A percentile compares a stretch with the other conserved stretches of the same genome.
Evolutionary conservation across 768 basidiomycete species (phyloP).

Genomic region (Lactarius sanguifluus): DNA sequence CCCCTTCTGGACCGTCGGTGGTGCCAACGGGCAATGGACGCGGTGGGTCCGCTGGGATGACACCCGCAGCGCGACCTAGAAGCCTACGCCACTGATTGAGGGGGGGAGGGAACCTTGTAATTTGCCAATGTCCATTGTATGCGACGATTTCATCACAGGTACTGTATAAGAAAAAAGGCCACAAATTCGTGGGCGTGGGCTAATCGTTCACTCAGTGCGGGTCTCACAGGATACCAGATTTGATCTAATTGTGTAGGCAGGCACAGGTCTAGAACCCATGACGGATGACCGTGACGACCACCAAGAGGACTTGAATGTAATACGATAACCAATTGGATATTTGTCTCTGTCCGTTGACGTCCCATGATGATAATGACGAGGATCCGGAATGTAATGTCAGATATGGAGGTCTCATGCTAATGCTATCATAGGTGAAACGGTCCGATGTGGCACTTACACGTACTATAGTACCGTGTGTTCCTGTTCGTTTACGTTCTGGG

Average conservation of each 20-base stretch:
- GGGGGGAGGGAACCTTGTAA: neutral
- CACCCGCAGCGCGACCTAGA: constrained; percentile 22
- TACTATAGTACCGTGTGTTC: neutral
- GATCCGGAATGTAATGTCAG: neutral
- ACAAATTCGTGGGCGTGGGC: neutral
- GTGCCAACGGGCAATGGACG: constrained; percentile 3
- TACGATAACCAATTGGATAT: neutral
- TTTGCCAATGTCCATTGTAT: neutral
- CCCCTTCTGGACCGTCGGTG: constrained; percentile 15
- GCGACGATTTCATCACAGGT: constrained; percentile 1
- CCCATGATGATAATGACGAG: neutral
- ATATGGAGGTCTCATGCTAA: neutral
- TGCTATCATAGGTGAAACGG: neutral
- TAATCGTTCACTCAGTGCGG: neutral
- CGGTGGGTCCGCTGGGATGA: constrained; percentile 26
- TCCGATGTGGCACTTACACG: neutral
- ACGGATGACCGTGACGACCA: neutral
- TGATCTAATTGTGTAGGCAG: neutral
- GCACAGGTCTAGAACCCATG: neutral
- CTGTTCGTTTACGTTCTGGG: neutral
- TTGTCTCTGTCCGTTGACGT: neutral
- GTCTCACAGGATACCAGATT: neutral
- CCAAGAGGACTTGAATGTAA: neutral
- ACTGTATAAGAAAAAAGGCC: neutral
- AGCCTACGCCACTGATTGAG: constrained; percentile 15